A percentile compares a stretch with the other conserved stretches of the same genome.
Evolutionary conservation across 2,329 filamentous ascomycete species (phyloP).

Genomic region (Plectosphaerella plurivora): DNA sequence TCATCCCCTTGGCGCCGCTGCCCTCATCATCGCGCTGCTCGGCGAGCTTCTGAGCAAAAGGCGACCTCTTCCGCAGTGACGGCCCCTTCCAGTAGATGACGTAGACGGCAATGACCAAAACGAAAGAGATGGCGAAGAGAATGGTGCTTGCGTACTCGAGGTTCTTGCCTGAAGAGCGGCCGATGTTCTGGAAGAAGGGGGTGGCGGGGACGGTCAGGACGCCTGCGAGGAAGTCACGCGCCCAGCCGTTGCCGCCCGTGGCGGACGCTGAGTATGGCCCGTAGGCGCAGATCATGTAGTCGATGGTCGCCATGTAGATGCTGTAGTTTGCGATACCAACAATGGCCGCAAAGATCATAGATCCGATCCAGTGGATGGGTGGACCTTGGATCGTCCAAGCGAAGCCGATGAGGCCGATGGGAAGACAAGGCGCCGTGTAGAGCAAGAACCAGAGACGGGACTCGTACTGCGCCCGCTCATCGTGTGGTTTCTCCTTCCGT

Average conservation of each 20-base stretch:
- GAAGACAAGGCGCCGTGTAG: slow-evolving; percentile 54
- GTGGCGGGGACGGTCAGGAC: slow-evolving; percentile 64
- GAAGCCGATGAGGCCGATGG: slow-evolving; percentile 66
- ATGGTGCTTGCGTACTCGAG: slow-evolving; percentile 60
- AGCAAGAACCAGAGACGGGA: slow-evolving; percentile 62
- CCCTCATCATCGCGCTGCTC: slow-evolving; percentile 27
- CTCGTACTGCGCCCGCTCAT: slow-evolving; percentile 63
- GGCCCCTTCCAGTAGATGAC: slow-evolving; percentile 64
- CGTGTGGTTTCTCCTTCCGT: slow-evolving; percentile 43
- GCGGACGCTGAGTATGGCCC: slow-evolving; percentile 70
- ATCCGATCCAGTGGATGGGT: slow-evolving; percentile 62
- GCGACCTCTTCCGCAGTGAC: slow-evolving; percentile 52
- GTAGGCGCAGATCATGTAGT: slow-evolving; percentile 74
- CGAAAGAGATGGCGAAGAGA: slow-evolving; percentile 55
- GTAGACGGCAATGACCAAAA: slow-evolving; percentile 61
- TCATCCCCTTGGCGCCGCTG: slow-evolving; percentile 15
- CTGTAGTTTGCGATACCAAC: slow-evolving; percentile 71
- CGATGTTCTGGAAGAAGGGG: slow-evolving; percentile 59
- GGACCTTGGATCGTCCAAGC: slow-evolving; percentile 64
- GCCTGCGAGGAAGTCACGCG: slow-evolving; percentile 69
- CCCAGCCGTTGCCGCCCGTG: slow-evolving; percentile 71
- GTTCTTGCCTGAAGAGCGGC: slow-evolving; percentile 37
- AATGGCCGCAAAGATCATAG: slow-evolving; percentile 59
- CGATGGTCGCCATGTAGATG: slow-evolving; percentile 73
- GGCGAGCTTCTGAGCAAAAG: slow-evolving; percentile 61